These are phyloP conservation scores for Apiospora marii DNA, from an alignment of 2,329 filamentous ascomycete genomes.

Conservation along the genomic window DNA sequence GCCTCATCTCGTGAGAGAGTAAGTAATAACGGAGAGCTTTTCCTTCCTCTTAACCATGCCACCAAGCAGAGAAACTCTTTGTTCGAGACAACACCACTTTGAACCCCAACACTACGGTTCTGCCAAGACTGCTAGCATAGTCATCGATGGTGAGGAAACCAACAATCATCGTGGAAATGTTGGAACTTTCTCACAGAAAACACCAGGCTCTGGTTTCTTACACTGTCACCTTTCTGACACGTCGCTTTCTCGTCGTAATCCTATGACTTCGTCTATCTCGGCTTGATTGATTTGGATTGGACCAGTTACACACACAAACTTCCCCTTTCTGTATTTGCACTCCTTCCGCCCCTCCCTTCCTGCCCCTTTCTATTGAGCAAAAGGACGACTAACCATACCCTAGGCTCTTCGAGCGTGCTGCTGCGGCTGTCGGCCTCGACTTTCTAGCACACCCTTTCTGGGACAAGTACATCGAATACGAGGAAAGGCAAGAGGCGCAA, in stretches of 20 bases:
- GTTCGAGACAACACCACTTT: constrained; percentile 35
- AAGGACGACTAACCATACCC: constrained; percentile 40
- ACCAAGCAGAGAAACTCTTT: constrained; percentile 48
- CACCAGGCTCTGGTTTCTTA: constrained; percentile 65
- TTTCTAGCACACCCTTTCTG: constrained; percentile 96
- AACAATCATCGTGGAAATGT: constrained; percentile 57
- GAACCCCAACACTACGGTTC: constrained; percentile 41
- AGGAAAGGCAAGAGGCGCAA: constrained; percentile 85
- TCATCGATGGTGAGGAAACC: constrained; percentile 74
- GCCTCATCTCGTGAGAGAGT: constrained; percentile 97
- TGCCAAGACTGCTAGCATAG: constrained; percentile 44
- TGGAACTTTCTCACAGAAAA: constrained; percentile 71
- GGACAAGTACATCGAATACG: constrained; percentile 99
- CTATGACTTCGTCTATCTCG: constrained; percentile 41
- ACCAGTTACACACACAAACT: constrained; percentile 60
- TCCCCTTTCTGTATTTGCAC: constrained; percentile 69
- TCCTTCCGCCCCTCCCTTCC: constrained; percentile 51
- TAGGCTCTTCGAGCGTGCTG: constrained; percentile 92
- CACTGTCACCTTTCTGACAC: constrained; percentile 48
- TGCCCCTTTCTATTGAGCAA: constrained; percentile 36
- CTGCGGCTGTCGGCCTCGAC: constrained; percentile 85
- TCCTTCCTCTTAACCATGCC: constrained; percentile 71
- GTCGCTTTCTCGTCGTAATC: constrained; percentile 52
- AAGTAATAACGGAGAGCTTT: constrained; percentile 77
- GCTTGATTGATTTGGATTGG: constrained; percentile 53